Evolutionary conservation across 164 flowering plant species (phyloP).

Genomic region (Brasenia schreberi): DNA sequence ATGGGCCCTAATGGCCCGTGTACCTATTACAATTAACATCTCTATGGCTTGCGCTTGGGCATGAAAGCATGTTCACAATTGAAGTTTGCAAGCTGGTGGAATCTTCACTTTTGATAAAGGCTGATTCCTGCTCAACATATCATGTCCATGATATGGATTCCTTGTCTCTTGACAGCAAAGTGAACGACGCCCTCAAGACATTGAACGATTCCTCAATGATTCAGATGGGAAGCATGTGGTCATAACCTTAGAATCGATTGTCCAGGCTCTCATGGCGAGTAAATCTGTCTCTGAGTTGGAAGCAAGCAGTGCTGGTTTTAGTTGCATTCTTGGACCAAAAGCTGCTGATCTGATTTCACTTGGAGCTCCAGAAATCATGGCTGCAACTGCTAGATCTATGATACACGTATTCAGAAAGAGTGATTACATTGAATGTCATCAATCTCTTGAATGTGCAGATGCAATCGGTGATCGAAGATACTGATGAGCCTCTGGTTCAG

Average conservation of each 20-base stretch:
- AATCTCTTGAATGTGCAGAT: slow-evolving; percentile 20
- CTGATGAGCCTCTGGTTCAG: slow-evolving; percentile 25
- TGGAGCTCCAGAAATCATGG: slow-evolving; percentile 17
- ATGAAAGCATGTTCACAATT: slow-evolving; percentile 28
- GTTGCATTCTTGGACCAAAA: slow-evolving; percentile 25
- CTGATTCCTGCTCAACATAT: slow-evolving; percentile 23
- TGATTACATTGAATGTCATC: slow-evolving; percentile 21
- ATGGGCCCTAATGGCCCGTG: no score
- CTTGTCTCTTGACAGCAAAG: slow-evolving; percentile 28
- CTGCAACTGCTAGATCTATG: slow-evolving; percentile 22
- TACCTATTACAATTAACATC: no score
- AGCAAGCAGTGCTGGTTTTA: slow-evolving; percentile 27
- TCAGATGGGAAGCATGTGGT: slow-evolving; percentile 19
- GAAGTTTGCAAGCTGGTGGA: slow-evolving; percentile 37
- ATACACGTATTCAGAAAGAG: slow-evolving; percentile 16
- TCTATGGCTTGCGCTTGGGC: slow-evolving; percentile 26
- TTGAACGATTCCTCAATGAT: slow-evolving; percentile 13
- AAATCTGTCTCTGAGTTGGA: slow-evolving; percentile 35
- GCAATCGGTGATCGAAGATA: slow-evolving; percentile 18
- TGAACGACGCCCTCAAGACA: slow-evolving; percentile 15
- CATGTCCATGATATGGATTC: slow-evolving; percentile 40
- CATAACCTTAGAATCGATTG: slow-evolving; percentile 20
- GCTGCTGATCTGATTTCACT: slow-evolving; percentile 18
- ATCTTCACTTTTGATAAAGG: slow-evolving; percentile 31
- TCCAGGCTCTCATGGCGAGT: slow-evolving; percentile 34